These are phyloP conservation scores for Neurospora pannonica DNA, from an alignment of 495 filamentous ascomycete genomes.

Conservation along the genomic window DNA sequence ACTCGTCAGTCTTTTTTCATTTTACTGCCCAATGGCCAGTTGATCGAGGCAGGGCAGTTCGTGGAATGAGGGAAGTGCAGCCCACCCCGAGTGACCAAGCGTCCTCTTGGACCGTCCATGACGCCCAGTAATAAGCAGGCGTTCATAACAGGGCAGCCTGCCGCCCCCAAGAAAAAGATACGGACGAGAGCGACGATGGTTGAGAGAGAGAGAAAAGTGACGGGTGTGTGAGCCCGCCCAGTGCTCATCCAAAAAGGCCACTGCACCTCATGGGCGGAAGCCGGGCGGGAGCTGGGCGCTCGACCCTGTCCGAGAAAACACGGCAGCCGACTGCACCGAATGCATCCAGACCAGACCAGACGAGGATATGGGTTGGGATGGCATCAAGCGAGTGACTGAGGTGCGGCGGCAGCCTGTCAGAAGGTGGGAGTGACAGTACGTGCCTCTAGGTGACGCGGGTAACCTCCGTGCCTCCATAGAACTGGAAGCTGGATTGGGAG, in stretches of 20 bases:
- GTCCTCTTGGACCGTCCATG: background rate
- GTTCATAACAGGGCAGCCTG: background rate
- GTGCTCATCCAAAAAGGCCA: background rate
- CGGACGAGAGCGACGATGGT: background rate
- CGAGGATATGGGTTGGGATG: background rate
- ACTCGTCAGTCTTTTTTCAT: background rate
- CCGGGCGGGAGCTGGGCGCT: background rate
- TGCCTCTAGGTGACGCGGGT: background rate
- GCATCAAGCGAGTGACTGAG: background rate
- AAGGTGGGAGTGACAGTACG: background rate
- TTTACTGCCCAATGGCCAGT: background rate
- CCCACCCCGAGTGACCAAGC: background rate
- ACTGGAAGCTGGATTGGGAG: background rate
- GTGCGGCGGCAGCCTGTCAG: background rate
- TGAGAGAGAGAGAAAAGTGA: background rate
- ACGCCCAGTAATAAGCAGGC: background rate
- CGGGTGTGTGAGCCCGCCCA: background rate
- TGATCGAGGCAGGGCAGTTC: background rate
- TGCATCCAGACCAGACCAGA: constrained; percentile 4
- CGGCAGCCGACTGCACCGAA: background rate
- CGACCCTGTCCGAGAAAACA: background rate
- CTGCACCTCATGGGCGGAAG: background rate
- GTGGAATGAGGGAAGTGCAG: background rate
- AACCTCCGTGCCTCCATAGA: background rate
- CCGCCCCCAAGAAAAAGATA: background rate